Evolutionary conservation across 2,329 filamentous ascomycete species (phyloP).

Genomic region (Neofusicoccum laricinum): DNA sequence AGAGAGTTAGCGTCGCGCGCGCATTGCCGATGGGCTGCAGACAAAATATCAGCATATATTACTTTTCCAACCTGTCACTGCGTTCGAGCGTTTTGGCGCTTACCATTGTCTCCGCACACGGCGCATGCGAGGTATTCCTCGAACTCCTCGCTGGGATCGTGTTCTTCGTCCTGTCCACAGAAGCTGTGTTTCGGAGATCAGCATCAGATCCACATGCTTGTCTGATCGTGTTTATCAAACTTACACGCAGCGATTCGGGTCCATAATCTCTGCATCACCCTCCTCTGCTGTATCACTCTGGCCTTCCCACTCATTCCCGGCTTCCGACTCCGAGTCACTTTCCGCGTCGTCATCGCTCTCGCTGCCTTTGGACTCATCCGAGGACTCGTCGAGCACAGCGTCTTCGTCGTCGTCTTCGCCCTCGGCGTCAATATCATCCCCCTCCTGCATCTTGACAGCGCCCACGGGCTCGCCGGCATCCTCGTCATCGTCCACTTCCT

Average conservation of each 20-base stretch:
- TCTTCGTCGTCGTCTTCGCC: constrained; percentile 40
- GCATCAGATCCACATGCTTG: constrained; percentile 27
- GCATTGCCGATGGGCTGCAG: constrained; percentile 85
- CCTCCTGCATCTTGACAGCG: constrained; percentile 39
- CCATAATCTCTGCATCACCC: constrained; percentile 52
- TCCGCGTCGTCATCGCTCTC: constrained; percentile 36
- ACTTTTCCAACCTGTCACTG: not conserved
- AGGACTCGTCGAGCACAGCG: constrained; percentile 35
- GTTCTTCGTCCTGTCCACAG: constrained; percentile 77
- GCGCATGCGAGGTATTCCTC: constrained; percentile 75
- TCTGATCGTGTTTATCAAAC: constrained; percentile 27
- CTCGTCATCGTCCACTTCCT: constrained; percentile 48
- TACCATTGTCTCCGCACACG: constrained; percentile 79
- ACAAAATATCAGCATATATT: constrained; percentile 41
- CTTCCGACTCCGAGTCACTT: constrained; percentile 51
- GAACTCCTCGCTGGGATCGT: constrained; percentile 77
- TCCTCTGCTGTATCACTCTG: constrained; percentile 56
- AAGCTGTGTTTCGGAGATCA: constrained; percentile 54
- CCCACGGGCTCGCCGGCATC: constrained; percentile 44
- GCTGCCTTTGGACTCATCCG: constrained; percentile 34
- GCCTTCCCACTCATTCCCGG: constrained; percentile 53
- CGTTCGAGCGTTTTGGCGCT: constrained; percentile 36
- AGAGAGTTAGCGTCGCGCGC: constrained; percentile 69
- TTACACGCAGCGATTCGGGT: constrained; percentile 64
- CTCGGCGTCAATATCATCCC: constrained; percentile 37